Conservation (phyloP, 805 yeast genomes). For the Teunomyces cretensis region DNA sequence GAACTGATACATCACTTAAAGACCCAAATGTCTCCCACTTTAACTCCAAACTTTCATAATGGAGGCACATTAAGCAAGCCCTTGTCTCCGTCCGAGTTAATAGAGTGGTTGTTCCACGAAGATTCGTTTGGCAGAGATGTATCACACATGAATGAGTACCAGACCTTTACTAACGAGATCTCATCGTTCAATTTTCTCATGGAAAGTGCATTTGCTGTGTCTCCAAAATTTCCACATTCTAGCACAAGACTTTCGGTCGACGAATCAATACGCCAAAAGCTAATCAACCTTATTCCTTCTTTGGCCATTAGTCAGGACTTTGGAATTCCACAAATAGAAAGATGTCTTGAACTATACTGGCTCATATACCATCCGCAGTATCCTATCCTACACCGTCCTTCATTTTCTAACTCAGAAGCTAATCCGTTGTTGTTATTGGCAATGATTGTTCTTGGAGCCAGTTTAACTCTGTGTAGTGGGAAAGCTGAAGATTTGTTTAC, state of each 20-base stretch:
- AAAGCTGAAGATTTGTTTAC: constrained; percentile 5
- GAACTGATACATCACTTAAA: neutral
- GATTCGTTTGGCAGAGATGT: constrained; percentile 9
- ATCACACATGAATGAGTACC: constrained; percentile 3
- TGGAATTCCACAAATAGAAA: constrained; percentile 8
- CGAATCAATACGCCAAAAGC: constrained; percentile 5
- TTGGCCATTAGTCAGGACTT: constrained; percentile 7
- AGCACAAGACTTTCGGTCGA: constrained; percentile 6
- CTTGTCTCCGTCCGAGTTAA: constrained; percentile 28
- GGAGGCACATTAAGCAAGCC: constrained; percentile 6
- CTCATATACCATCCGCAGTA: constrained; percentile 10
- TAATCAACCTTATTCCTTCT: constrained; percentile 7
- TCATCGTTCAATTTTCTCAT: constrained; percentile 8
- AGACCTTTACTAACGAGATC: constrained; percentile 7
- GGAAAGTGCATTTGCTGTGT: constrained; percentile 10
- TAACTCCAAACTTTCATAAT: neutral
- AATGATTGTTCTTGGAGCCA: constrained; percentile 13
- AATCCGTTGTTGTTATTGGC: constrained; percentile 10
- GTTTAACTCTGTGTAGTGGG: constrained; percentile 5
- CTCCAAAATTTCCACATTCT: constrained; percentile 10
- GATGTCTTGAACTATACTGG: constrained; percentile 11
- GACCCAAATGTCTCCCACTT: neutral
- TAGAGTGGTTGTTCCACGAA: constrained; percentile 30
- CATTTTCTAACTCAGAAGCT: constrained; percentile 9
- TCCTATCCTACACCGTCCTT: constrained; percentile 13